Conservation (phyloP, 352 stramenopile genomes). For the Phytopythium oedochilum region DNA sequence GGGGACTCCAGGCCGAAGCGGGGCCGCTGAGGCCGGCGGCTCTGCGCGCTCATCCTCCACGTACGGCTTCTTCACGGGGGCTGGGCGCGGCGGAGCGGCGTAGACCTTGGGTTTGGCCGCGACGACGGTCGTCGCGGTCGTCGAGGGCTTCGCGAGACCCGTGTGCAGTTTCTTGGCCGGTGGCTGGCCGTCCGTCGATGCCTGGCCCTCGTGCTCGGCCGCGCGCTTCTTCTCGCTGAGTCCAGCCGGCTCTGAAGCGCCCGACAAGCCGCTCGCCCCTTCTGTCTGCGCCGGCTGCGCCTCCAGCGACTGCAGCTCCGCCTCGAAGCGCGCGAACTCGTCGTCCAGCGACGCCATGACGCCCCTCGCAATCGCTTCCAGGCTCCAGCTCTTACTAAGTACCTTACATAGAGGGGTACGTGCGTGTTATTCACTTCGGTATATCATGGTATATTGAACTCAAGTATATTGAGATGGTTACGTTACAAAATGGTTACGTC, state of each 20-base stretch:
- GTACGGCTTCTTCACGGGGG: conserved; percentile 14
- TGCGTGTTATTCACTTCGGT: too few relatives aligned
- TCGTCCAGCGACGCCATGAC: conserved; percentile 73
- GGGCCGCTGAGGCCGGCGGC: background rate
- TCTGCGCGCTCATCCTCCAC: background rate
- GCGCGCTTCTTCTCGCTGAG: conserved; percentile 24
- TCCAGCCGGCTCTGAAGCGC: background rate
- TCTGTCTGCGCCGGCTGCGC: conserved; percentile 14
- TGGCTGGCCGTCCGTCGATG: conserved; percentile 6
- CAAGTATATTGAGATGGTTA: too few relatives aligned
- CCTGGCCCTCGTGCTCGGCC: conserved; percentile 11
- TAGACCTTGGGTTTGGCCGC: conserved; percentile 54
- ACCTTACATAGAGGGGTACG: too few relatives aligned
- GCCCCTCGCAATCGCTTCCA: too few relatives aligned
- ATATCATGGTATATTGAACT: too few relatives aligned
- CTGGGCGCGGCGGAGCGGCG: conserved; percentile 61
- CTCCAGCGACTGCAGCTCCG: conserved; percentile 77
- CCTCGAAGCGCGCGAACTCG: conserved; percentile 80
- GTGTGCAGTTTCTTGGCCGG: conserved; percentile 24
- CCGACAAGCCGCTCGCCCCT: background rate
- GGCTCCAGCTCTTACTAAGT: background rate
- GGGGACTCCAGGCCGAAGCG: conserved; percentile 17
- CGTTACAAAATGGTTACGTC: background rate
- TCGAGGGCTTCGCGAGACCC: conserved; percentile 7
- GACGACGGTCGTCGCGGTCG: conserved; percentile 22